Base-by-base conservation (phyloP, 495 filamentous ascomycete genomes). In the Penicillium simplicissimum region DNA sequence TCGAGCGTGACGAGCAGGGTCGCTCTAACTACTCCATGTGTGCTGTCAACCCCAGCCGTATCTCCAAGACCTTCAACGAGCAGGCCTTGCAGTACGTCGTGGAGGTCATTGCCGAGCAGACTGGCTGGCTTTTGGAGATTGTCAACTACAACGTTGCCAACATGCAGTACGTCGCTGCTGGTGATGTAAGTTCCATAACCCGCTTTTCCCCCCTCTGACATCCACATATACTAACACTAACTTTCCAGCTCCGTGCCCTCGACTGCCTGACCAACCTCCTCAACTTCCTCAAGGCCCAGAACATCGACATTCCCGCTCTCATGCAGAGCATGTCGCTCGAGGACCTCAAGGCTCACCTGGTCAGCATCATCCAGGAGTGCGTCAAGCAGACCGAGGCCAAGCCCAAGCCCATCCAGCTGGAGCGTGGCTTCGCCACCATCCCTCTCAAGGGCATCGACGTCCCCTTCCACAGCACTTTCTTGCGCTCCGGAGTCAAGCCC, bases 141-240 rank as follows among this genome's bases (percentile, higher is more conserved):
- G 95, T 98, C 84, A 98, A 98, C 77, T 95, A 91, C 83, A 98
- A 98, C 78, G 91, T 98, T 65, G 90, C 92, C 68, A 97, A 98
- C 80, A 89, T 91, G 90, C 95, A 98, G 74, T 98, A 98, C 72
- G 95, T 98, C 63, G 96, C 92, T 69, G 95, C 95, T 67, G 95
- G 95, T 76, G 95, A 98, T 79, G 74, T 78, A 72, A 77, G 72
- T 76, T 17, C 17, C 31, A 11, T 43, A 23, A 8, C 25, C 19
- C 13, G 49, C 36, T 54, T 48, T n/a, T n/a, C n/a, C 17, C 14
- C 17, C 31, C 11, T 60, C 15, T 36, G 8, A 14, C 38, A 25
- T 17, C 9, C 3, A 2, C 4, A 31, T 52, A 59, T 62, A 64
- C 74, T 81, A 71, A 81, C 57, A 8, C 36, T 19, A 31, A 55